Evolutionary conservation across 2,329 filamentous ascomycete species (phyloP), one percentile per base, ranked within the genome.

Genomic region (Monilinia fructicola): DNA sequence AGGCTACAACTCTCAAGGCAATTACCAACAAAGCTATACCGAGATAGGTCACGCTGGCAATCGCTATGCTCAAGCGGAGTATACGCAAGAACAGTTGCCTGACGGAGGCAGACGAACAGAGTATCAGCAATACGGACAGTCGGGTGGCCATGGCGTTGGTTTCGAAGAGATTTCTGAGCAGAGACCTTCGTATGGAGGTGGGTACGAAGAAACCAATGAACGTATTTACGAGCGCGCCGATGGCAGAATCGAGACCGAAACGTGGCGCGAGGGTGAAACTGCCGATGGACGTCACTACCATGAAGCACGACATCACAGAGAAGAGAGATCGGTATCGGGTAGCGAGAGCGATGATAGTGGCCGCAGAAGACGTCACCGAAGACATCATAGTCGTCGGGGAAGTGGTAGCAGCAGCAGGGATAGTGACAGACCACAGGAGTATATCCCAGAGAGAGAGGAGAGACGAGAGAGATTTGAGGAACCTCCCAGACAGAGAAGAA

Each of bases 91-190:
- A 10, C 80, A 84, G 65, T 85, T 85, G 68, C 78, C 82, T 23
- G 80, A 82, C 65, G 88, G 88, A 60, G 84, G 84, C 58, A 80
- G 82, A 64, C 80, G 82, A 66, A 82, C 84, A 50, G 85, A 89
- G 67, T 90, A 88, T 77, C 81, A 82, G 67, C 84, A 86, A 42
- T 87, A 85, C 70, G 87, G 89, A 73, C 78, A 79, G 52, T 48
- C 63, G 40, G 67, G 66, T 38, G 40, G 28, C 16, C 53, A 21
- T 40, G 83, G 81, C 40, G 85, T 85, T 70, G 83, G 85, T 52
- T 89, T 87, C 71, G 80, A 89, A 73, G 81, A 89, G 74, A 80
- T 79, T 58, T 83, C 81, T 6, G 84, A 90, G 74, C 82, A 82
- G 10, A 82, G 80, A 12, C 80, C 81, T 23, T 79, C 76, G 9